These are phyloP conservation scores for Exophiala lecanii-corni DNA, from an alignment of 2,329 filamentous ascomycete genomes.

Conservation along the genomic window DNA sequence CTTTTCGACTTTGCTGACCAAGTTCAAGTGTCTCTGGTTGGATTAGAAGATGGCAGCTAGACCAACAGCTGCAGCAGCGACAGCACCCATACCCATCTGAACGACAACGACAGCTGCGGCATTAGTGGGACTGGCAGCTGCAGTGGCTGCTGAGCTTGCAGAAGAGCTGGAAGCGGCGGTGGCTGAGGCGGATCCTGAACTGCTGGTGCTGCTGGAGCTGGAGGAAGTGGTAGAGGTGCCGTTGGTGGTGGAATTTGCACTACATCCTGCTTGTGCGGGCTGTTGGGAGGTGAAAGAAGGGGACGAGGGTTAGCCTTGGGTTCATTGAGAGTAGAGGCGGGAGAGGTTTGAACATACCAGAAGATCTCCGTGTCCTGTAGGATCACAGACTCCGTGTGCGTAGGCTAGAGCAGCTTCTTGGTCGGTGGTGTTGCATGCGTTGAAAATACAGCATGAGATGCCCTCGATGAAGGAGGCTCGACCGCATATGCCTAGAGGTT, in stretches of 20 bases:
- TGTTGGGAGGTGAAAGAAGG: no score
- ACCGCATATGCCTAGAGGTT: constrained; percentile 39
- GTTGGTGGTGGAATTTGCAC: constrained; percentile 9
- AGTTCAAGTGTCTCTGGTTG: no score
- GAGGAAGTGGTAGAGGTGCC: constrained; percentile 19
- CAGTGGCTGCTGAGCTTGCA: constrained; percentile 10
- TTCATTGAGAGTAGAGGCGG: no score
- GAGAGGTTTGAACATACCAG: constrained; percentile 19
- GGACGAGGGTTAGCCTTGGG: no score
- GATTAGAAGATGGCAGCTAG: constrained; percentile 19
- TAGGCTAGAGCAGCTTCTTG: constrained; percentile 35
- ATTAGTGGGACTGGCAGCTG: background rate
- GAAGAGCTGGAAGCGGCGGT: constrained; percentile 14
- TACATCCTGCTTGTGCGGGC: constrained; percentile 16
- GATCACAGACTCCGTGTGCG: constrained; percentile 34
- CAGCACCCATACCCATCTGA: constrained; percentile 12
- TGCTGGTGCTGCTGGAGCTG: constrained; percentile 14
- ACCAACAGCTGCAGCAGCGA: constrained; percentile 15
- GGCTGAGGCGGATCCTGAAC: constrained; percentile 11
- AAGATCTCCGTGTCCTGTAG: constrained; percentile 35
- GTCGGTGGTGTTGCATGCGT: constrained; percentile 39
- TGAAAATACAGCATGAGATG: constrained; percentile 49
- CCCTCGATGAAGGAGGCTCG: constrained; percentile 41
- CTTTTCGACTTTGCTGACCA: no score
- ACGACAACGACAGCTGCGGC: constrained; percentile 7